Percentiles rank a stretch among this genome's conserved stretches.
These are phyloP conservation scores for Phaeosphaeria sp. DNA, from an alignment of 2,329 filamentous ascomycete species.

Conservation along the genomic window DNA sequence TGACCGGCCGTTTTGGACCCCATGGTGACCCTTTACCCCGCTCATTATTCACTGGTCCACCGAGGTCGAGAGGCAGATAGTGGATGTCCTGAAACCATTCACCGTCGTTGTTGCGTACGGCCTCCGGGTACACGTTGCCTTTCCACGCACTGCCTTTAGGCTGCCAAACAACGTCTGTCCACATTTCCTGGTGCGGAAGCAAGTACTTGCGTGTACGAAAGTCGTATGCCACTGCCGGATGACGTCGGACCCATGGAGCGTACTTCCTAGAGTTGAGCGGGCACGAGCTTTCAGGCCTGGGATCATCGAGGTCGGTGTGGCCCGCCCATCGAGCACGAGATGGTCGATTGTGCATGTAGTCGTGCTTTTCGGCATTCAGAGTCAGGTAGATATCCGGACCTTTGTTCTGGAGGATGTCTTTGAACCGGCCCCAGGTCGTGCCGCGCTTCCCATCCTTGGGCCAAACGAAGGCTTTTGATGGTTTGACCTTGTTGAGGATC, in stretches of 20 bases:
- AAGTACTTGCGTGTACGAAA: slow-evolving; percentile 44
- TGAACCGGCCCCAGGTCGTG: slow-evolving; percentile 48
- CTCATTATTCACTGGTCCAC: slow-evolving; percentile 5
- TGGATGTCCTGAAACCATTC: slow-evolving; percentile 32
- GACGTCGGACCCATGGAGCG: slow-evolving; percentile 25
- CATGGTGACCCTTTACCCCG: slow-evolving; percentile 1
- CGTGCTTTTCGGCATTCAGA: slow-evolving; percentile 46
- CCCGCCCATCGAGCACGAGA: slow-evolving; percentile 45
- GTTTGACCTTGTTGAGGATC: slow-evolving; percentile 31
- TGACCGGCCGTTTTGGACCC: neutral
- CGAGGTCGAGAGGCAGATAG: slow-evolving; percentile 16
- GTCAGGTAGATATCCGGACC: slow-evolving; percentile 57
- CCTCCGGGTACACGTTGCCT: slow-evolving; percentile 28
- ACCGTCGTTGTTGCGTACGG: slow-evolving; percentile 32
- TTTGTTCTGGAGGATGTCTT: slow-evolving; percentile 50
- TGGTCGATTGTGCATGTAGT: slow-evolving; percentile 49
- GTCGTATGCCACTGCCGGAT: slow-evolving; percentile 40
- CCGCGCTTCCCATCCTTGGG: slow-evolving; percentile 53
- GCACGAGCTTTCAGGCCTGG: neutral
- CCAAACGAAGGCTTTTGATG: slow-evolving; percentile 53
- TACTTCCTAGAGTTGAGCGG: slow-evolving; percentile 18
- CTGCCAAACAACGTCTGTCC: slow-evolving; percentile 44
- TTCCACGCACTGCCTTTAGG: slow-evolving; percentile 25
- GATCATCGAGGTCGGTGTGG: slow-evolving; percentile 37
- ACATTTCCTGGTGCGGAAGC: slow-evolving; percentile 29